Percentiles rank a stretch among this genome's conserved stretches.
These are phyloP conservation scores for Neonectria punicea DNA, from an alignment of 2,329 filamentous ascomycete genomes.

Conservation along the genomic window DNA sequence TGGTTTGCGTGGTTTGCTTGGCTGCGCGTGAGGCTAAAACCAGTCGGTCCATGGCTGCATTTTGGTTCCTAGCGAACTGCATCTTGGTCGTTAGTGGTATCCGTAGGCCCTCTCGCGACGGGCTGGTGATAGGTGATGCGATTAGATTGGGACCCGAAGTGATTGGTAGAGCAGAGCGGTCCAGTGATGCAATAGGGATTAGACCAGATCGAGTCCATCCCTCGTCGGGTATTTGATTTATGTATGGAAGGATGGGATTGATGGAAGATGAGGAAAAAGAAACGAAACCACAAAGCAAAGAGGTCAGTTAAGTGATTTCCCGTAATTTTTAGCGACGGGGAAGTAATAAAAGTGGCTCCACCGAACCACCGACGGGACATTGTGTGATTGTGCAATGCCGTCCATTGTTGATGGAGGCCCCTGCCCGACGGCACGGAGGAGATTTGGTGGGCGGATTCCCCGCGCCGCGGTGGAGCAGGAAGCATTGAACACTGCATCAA, in stretches of 20 bases:
- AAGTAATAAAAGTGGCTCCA: slow-evolving; percentile 5
- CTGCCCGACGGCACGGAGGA: not conserved
- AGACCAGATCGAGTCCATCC: not conserved
- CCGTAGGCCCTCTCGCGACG: not conserved
- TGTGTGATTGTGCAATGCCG: not conserved
- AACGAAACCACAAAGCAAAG: slow-evolving; percentile 7
- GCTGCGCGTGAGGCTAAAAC: not conserved
- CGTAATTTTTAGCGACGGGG: slow-evolving; percentile 4
- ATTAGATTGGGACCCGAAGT: not conserved
- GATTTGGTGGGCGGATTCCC: not conserved
- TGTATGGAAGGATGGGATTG: not conserved
- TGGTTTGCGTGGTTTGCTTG: slow-evolving; percentile 8
- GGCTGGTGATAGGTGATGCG: not conserved
- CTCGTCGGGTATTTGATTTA: not conserved
- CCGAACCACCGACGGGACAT: slow-evolving; percentile 1
- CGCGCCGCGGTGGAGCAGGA: not conserved
- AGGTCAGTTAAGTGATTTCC: slow-evolving; percentile 17
- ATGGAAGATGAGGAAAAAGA: not conserved
- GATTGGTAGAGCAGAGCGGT: not conserved
- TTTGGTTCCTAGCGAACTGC: slow-evolving; percentile 11
- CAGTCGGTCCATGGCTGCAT: not conserved
- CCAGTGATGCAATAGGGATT: not conserved
- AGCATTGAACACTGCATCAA: not conserved
- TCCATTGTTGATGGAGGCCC: not conserved
- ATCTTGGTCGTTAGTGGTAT: slow-evolving; percentile 1